Conservation (phyloP, 2,329 filamentous ascomycete species). For the Triangularia setosa region DNA sequence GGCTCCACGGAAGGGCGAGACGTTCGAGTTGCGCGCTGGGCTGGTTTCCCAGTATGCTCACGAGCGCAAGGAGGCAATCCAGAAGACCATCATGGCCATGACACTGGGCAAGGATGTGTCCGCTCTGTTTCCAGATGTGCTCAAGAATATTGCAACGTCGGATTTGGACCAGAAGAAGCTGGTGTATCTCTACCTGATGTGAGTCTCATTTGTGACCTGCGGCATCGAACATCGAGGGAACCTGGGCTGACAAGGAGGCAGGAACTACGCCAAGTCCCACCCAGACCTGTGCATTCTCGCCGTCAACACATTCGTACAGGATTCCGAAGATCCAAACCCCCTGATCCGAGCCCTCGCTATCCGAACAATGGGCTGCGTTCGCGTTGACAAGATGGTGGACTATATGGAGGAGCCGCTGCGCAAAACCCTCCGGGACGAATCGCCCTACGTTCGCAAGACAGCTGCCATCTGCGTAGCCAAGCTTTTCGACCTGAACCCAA, state of each 20-base stretch:
- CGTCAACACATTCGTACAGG: constrained; percentile 98
- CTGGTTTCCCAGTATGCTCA: constrained; percentile 98
- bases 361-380: constrained; percentile 96
- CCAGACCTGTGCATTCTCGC: constrained; percentile 97
- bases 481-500: constrained; percentile 89
- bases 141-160: constrained; percentile 95
- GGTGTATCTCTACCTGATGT: constrained; percentile 98
- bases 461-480: constrained; percentile 97
- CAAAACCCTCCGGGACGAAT: constrained; percentile 95
- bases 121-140: constrained; percentile 89
- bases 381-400: constrained; percentile 99
- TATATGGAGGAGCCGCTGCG: constrained; percentile 98
- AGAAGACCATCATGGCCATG: constrained; percentile 99
- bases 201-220: constrained; percentile 30
- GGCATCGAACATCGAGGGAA: not conserved
- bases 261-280: constrained; percentile 99
- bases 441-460: constrained; percentile 96
- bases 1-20: constrained; percentile 92
- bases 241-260: constrained; percentile 36
- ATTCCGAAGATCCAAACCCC: constrained; percentile 97
- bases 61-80: constrained; percentile 97
- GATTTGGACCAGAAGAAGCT: constrained; percentile 99
- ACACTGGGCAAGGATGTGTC: constrained; percentile 98
- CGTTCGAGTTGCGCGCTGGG: constrained; percentile 91
- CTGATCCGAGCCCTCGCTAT: constrained; percentile 92